phyloP scores from a whole-genome alignment of 441 rosid species.

The Pelargonium cotyledonis region DNA sequence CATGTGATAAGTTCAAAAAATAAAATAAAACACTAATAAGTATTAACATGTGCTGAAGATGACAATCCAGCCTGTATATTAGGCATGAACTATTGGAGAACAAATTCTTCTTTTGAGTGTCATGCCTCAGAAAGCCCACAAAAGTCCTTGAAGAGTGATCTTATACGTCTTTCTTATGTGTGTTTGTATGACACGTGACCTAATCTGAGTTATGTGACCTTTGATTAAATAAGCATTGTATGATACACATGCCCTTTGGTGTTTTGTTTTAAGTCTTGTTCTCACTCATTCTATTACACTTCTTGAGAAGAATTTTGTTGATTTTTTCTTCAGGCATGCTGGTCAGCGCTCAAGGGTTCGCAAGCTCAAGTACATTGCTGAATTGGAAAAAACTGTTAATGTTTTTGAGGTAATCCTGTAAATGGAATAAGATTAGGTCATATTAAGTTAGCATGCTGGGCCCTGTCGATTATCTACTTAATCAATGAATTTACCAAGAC shows the following conservation, averaged over 20 bases:
- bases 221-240: neutral
- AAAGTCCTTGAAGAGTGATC: neutral
- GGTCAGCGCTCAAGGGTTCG: constrained; percentile 87
- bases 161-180: neutral
- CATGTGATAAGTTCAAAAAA: no score
- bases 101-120: neutral
- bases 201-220: neutral
- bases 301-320: constrained; percentile 11
- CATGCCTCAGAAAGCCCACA: neutral
- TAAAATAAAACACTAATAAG: no score
- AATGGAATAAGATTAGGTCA: neutral
- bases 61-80: neutral
- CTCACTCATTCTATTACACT: no score
- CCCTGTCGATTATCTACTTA: neutral
- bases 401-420: constrained; percentile 46
- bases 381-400: constrained; percentile 58
- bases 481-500: no score
- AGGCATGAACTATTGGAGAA: no score
- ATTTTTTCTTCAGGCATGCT: constrained; percentile 37
- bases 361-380: constrained; percentile 72
- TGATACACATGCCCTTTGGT: neutral
- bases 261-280: no score
- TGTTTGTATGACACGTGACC: neutral
- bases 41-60: neutral
- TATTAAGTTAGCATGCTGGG: neutral